phyloP scores from a whole-genome alignment of 306 rosid genomes.

The Pachyrhizus erosus region DNA sequence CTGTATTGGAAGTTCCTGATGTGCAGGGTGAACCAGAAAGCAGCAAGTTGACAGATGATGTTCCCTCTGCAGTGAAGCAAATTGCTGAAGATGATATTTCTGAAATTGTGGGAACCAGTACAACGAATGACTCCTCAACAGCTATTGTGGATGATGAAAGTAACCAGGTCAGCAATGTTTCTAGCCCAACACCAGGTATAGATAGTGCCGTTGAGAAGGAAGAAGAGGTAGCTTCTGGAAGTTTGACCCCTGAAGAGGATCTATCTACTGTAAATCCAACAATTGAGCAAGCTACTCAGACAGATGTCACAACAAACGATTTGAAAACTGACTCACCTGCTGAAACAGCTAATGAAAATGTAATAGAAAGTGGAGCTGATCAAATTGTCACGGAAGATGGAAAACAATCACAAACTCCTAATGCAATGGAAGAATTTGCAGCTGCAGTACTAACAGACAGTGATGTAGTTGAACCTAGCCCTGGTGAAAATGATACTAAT shows the following conservation, averaged over 20 bases:
- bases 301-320: constrained; percentile 49
- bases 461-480: constrained; percentile 50
- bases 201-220: constrained; percentile 48
- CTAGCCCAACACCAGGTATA: constrained; percentile 42
- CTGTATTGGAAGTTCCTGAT: constrained; percentile 46
- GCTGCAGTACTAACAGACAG: constrained; percentile 48
- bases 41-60: constrained; percentile 39
- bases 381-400: constrained; percentile 50
- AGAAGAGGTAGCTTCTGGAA: constrained; percentile 52
- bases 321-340: constrained; percentile 44
- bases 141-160: constrained; percentile 44
- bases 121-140: constrained; percentile 48
- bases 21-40: constrained; percentile 50
- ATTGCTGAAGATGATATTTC: constrained; percentile 48
- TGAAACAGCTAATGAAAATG: constrained; percentile 53
- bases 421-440: constrained; percentile 48
- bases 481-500: constrained; percentile 52
- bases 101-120: constrained; percentile 46
- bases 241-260: constrained; percentile 49
- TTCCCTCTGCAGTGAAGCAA: constrained; percentile 49
- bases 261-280: constrained; percentile 38
- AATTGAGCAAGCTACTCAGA: constrained; percentile 49
- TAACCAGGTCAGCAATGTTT: constrained; percentile 34
- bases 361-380: constrained; percentile 50
- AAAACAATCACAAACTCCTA: constrained; percentile 44